Percentiles rank a stretch among this genome's conserved stretches.
phyloP scores from a whole-genome alignment of 2,329 filamentous ascomycete species.

The Coccinonectria pachysandricola region DNA sequence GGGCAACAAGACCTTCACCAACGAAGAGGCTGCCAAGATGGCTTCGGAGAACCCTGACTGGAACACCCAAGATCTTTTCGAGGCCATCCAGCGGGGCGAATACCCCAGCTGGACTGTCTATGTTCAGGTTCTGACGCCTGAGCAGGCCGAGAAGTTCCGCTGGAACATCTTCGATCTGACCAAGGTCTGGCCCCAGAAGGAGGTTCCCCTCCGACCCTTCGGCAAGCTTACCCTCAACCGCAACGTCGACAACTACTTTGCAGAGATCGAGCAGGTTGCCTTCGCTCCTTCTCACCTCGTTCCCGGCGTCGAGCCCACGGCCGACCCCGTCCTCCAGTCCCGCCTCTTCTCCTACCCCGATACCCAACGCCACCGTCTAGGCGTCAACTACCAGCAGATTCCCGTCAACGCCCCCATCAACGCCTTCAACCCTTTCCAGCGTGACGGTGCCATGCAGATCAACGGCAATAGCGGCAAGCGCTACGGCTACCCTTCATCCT shows the following conservation, averaged over 20 bases:
- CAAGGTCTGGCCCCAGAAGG: constrained; percentile 56
- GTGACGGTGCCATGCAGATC: neutral
- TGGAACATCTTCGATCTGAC: constrained; percentile 61
- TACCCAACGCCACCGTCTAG: constrained; percentile 41
- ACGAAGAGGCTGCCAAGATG: constrained; percentile 24
- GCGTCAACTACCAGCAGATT: constrained; percentile 40
- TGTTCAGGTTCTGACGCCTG: constrained; percentile 52
- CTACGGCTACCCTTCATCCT: constrained; percentile 42
- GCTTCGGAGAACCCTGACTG: constrained; percentile 41
- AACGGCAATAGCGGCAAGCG: constrained; percentile 1
- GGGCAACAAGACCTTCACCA: constrained; percentile 34
- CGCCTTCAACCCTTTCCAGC: neutral
- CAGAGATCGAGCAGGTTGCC: constrained; percentile 58
- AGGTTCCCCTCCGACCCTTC: constrained; percentile 50
- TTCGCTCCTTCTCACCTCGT: constrained; percentile 58
- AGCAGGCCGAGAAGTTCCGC: constrained; percentile 48
- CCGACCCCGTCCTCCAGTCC: constrained; percentile 46
- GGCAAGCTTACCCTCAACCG: constrained; percentile 54
- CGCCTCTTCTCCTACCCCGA: constrained; percentile 40
- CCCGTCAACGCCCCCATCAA: constrained; percentile 19
- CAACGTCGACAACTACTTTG: constrained; percentile 57
- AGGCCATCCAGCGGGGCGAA: constrained; percentile 48
- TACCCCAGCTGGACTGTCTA: constrained; percentile 54
- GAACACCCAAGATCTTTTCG: constrained; percentile 25
- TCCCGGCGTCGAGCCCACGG: constrained; percentile 51